phyloP scores from a whole-genome alignment of 2,329 filamentous ascomycete genomes.

The Acrodontium crateriforme region DNA sequence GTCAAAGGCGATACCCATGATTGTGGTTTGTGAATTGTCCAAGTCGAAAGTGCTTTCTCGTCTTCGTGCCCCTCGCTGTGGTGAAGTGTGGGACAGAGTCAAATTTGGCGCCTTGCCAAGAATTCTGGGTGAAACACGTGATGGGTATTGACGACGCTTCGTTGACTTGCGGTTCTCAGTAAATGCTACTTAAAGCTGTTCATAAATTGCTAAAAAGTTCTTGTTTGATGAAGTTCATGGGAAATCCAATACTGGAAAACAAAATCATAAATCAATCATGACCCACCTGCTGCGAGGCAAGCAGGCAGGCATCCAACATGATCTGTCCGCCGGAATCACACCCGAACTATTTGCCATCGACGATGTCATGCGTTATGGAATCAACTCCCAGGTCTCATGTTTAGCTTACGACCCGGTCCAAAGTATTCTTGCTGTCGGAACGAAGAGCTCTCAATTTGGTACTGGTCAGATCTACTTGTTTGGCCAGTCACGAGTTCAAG shows the following conservation, averaged over 20 bases:
- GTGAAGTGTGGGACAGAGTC: too few species aligned
- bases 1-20: constrained; percentile 51
- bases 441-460: constrained; percentile 73
- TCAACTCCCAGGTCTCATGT: constrained; percentile 53
- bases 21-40: constrained; percentile 3
- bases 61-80: too few species aligned
- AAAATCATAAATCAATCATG: constrained; percentile 38
- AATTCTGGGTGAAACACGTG: too few species aligned
- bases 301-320: constrained; percentile 83
- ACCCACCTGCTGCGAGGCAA: constrained; percentile 79
- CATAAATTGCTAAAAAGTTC: too few species aligned
- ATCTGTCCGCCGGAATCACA: constrained; percentile 69
- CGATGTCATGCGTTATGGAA: constrained; percentile 66
- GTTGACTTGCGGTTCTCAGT: too few species aligned
- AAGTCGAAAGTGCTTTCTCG: too few species aligned
- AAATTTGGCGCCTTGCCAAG: too few species aligned
- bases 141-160: too few species aligned
- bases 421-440: constrained; percentile 83
- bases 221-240: too few species aligned
- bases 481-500: constrained; percentile 67
- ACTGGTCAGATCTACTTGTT: constrained; percentile 80
- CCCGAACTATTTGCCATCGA: constrained; percentile 70
- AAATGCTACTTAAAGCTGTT: too few species aligned
- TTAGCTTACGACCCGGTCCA: constrained; percentile 89
- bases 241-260: not conserved